Percentiles rank a stretch among this genome's conserved stretches.
These are phyloP conservation scores for Omphalotus olearius DNA, from an alignment of 1,284 basidiomycete species.

Conservation along the genomic window DNA sequence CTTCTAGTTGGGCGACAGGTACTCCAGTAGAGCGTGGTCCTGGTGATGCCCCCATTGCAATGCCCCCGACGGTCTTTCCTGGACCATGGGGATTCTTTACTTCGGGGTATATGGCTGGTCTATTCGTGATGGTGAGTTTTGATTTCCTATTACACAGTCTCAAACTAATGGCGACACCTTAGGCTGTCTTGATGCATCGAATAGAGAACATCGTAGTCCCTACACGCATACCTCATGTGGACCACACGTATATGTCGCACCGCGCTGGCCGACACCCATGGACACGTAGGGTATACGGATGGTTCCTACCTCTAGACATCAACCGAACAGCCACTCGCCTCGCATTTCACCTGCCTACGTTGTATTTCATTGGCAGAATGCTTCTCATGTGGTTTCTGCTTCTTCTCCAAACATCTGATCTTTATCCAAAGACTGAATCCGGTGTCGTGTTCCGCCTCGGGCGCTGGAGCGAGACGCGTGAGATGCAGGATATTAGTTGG, in stretches of 20 bases:
- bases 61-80: slow-evolving; percentile 30
- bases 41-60: neutral
- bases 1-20: neutral
- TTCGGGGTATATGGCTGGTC: slow-evolving; percentile 61
- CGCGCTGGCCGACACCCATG: slow-evolving; percentile 22
- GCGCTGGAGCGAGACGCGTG: slow-evolving; percentile 41
- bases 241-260: slow-evolving; percentile 9
- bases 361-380: slow-evolving; percentile 53
- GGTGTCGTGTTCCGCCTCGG: slow-evolving; percentile 33
- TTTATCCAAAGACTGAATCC: slow-evolving; percentile 30
- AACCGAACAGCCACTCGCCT: slow-evolving; percentile 54
- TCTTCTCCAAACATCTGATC: slow-evolving; percentile 49
- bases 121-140: slow-evolving; percentile 56
- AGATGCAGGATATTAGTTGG: slow-evolving; percentile 69
- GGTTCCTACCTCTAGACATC: slow-evolving; percentile 59
- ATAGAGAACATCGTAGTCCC: slow-evolving; percentile 75
- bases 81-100: slow-evolving; percentile 68
- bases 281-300: slow-evolving; percentile 27
- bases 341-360: slow-evolving; percentile 54
- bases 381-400: slow-evolving; percentile 54
- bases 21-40: neutral
- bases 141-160: neutral
- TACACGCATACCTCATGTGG: slow-evolving; percentile 33
- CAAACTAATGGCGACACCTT: slow-evolving; percentile 13
- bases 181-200: slow-evolving; percentile 67